Evolutionary conservation across 352 stramenopile genomes (phyloP).

Genomic region (Thraustochytrium sp.): DNA sequence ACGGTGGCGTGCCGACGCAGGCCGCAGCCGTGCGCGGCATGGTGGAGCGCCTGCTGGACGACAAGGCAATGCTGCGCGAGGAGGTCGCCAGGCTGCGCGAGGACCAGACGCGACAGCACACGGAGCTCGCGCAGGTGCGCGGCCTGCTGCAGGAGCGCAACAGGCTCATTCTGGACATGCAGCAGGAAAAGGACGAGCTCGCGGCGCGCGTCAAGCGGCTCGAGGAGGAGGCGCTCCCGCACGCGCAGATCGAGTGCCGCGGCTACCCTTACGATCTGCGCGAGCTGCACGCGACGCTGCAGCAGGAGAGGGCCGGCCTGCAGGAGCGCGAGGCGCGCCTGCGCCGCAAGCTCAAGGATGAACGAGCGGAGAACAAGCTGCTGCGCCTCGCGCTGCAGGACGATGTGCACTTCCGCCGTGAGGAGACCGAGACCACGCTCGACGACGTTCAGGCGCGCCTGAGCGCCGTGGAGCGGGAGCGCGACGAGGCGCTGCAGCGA

Average conservation of each 20-base stretch:
- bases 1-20: not conserved
- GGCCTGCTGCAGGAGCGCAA: not conserved
- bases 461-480: not conserved
- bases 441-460: not conserved
- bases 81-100: not conserved
- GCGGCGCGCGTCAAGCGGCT: not conserved
- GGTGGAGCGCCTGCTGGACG: not conserved
- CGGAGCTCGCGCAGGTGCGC: not conserved
- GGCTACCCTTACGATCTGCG: conserved; percentile 6
- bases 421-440: not conserved
- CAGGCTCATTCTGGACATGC: not conserved
- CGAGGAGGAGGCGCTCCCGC: not conserved
- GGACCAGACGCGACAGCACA: not conserved
- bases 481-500: not conserved
- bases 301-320: not conserved
- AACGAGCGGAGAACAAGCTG: not conserved
- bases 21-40: not conserved
- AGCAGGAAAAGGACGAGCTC: conserved; percentile 9
- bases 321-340: not conserved
- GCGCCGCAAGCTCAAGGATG: not conserved
- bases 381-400: not conserved
- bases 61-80: not conserved
- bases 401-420: not conserved
- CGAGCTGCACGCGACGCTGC: not conserved
- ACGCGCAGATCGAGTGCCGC: not conserved